Base-by-base conservation (phyloP, 495 filamentous ascomycete species). In the Aspergillus haitiensis region DNA sequence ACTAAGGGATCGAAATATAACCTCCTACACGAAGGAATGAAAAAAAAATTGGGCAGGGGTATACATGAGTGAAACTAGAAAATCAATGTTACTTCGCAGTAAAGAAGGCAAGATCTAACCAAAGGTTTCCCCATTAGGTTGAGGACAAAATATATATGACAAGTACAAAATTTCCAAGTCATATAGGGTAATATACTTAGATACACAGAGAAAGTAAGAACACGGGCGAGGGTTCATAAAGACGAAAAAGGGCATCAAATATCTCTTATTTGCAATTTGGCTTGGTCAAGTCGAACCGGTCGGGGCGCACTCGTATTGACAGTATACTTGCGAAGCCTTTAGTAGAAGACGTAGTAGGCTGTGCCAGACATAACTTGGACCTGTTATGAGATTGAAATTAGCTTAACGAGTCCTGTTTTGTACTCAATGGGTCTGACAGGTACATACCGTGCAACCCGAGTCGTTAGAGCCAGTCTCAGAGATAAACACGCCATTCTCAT, bases 401-500 rank as follows among this genome's bases (percentile, higher is more conserved):
- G 52, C 56, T 46, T 66, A 56, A 58, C 42, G 47, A 47, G 21
- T 27, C 15, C 21, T 46, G 13, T 27, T 49, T 2, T 21, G 10
- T n/a, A 15, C 32, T n/a, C 47, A 16, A 39, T 39, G 37, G 37
- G 51, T 11, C 60, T 7, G 39, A 15, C 1, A 33, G 32, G 21
- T 32, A 70, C 73, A 68, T 72, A 91, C 88, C 60, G 89, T 91
- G 82, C 89, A 92, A 58, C 89, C 89, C 50, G 76, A 81, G 52
- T 72, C 67, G 52, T 73, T 73, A 46, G 68, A 56, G 46, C 80
- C 74, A 52, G 59, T 64, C 27, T 72, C 70, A 11, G 75, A 80
- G 57, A 71, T 75, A 60, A 79, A 84, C 42, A 79, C 64, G 42
- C 90, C 90, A 59, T 84, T 77, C 59, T 85, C 80, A 66, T 91